Percentiles rank a stretch among this genome's conserved stretches.
phyloP scores from a whole-genome alignment of 2,329 filamentous ascomycete genomes.

The Exophiala viscosa region DNA sequence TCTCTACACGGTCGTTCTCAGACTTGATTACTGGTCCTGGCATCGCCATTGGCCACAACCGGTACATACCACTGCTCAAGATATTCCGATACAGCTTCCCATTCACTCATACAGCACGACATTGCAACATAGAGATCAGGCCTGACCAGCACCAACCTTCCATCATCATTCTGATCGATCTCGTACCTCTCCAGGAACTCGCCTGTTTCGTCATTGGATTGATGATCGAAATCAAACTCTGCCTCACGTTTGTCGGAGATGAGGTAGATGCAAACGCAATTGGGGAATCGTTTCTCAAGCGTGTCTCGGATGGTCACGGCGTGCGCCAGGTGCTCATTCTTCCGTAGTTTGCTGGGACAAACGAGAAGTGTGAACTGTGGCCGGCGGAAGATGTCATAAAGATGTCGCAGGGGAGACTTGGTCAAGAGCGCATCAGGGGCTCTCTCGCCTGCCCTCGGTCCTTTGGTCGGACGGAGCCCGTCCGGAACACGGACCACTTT shows the following conservation, averaged over 20 bases:
- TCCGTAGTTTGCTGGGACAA: background rate
- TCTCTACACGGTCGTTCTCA: too few species aligned
- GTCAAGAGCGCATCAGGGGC: background rate
- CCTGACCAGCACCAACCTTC: background rate
- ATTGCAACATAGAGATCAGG: slow-evolving; percentile 3
- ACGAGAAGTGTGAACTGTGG: slow-evolving; percentile 1
- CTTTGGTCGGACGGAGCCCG: background rate
- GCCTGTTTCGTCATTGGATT: background rate
- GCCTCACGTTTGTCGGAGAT: background rate
- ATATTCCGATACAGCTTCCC: background rate
- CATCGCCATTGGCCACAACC: too few species aligned
- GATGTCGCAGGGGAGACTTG: slow-evolving; percentile 1
- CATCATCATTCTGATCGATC: background rate
- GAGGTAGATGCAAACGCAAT: background rate
- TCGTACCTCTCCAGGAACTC: background rate
- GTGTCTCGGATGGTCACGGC: background rate
- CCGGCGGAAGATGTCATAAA: background rate
- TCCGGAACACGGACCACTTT: background rate
- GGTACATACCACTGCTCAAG: background rate
- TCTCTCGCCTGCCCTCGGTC: background rate
- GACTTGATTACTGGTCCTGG: too few species aligned
- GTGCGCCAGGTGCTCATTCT: background rate
- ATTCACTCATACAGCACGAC: background rate
- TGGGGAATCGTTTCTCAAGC: background rate
- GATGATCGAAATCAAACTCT: background rate